Evolutionary conservation across 257 asterid genomes (phyloP).

Genomic region (Thymus quinquecostatus): DNA sequence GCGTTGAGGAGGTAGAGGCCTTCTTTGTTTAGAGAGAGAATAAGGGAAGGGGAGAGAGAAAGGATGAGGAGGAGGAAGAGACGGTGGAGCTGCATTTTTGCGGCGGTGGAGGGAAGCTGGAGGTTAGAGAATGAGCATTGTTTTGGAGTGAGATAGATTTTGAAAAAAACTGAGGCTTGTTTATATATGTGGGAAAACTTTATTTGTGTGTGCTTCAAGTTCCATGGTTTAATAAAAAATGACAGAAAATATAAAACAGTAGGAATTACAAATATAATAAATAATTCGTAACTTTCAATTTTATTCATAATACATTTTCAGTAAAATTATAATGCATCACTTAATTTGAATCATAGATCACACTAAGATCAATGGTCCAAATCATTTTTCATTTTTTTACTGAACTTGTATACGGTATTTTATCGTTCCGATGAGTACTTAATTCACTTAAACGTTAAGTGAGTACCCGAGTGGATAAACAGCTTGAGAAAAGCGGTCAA

Average conservation of each 20-base stretch:
- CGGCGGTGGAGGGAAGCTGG: constrained; percentile 17
- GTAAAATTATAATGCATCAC: too few relatives aligned
- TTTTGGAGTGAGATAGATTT: constrained; percentile 37
- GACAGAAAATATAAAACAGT: not conserved
- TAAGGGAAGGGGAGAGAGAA: constrained; percentile 29
- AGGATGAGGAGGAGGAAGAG: constrained; percentile 32
- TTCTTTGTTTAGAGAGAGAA: constrained; percentile 57
- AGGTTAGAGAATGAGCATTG: constrained; percentile 33
- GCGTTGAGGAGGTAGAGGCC: constrained; percentile 57
- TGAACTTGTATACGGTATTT: too few relatives aligned
- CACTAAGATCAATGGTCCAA: too few relatives aligned
- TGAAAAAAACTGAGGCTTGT: constrained; percentile 26
- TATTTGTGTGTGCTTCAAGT: constrained; percentile 32
- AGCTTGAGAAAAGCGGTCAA: too few relatives aligned
- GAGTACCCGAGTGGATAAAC: too few relatives aligned
- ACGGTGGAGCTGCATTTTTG: constrained; percentile 29
- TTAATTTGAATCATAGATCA: too few relatives aligned
- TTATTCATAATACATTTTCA: too few relatives aligned
- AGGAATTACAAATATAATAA: too few relatives aligned
- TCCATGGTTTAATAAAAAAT: not conserved
- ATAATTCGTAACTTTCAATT: too few relatives aligned
- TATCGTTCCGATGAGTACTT: too few relatives aligned
- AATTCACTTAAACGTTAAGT: too few relatives aligned
- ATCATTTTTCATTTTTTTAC: too few relatives aligned
- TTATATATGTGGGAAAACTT: constrained; percentile 23